Conservation (phyloP, 345 rosid species). For the Ceriops zippeliana region DNA sequence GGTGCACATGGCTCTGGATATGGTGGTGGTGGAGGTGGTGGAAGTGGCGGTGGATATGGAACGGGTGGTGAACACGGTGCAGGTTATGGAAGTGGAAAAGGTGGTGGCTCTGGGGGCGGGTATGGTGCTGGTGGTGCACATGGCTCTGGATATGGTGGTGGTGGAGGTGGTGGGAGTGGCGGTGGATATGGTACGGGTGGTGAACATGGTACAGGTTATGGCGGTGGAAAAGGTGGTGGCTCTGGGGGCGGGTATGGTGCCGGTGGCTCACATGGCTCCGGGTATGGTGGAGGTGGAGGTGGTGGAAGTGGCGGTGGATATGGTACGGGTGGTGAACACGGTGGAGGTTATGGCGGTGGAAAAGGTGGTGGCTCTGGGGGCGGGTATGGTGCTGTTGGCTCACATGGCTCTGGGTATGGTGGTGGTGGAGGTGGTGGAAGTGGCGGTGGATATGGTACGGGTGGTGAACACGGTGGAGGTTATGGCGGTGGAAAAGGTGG, state of each 20-base stretch:
- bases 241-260: constrained; percentile 9
- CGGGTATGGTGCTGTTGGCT: constrained; percentile 25
- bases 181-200: constrained; percentile 17
- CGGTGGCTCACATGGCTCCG: constrained; percentile 29
- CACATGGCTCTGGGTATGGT: constrained; percentile 21
- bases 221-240: no score
- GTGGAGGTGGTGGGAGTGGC: constrained; percentile 16
- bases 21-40: constrained; percentile 21
- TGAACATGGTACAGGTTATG: background rate
- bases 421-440: constrained; percentile 21
- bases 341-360: no score
- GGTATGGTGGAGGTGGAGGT: constrained; percentile 17
- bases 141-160: constrained; percentile 19
- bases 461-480: no score
- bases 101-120: constrained; percentile 1
- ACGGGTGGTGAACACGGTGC: constrained; percentile 6
- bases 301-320: constrained; percentile 30
- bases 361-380: background rate
- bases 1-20: constrained; percentile 15
- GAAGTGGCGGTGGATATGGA: constrained; percentile 15
- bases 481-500: no score
- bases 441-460: constrained; percentile 20
- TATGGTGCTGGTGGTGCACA: constrained; percentile 9
- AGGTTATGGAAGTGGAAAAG: background rate
- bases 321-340: no score